A percentile compares a stretch with the other conserved stretches of the same genome.
These are phyloP conservation scores for Leishmania major DNA, from an alignment of 208 protist genomes.

Conservation along the genomic window DNA sequence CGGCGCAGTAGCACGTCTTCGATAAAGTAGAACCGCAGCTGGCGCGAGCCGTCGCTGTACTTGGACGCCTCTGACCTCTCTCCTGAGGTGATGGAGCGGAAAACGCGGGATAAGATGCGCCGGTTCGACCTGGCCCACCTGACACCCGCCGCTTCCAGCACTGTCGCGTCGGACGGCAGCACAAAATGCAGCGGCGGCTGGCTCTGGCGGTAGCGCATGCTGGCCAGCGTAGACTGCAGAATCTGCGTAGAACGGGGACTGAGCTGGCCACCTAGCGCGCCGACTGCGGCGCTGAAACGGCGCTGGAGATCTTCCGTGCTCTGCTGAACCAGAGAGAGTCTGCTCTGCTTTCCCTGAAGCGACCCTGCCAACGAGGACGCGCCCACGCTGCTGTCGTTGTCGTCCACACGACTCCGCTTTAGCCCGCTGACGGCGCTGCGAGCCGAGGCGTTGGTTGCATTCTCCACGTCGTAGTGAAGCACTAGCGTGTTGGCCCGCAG, in stretches of 20 bases:
- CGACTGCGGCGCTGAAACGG: slow-evolving; percentile 17
- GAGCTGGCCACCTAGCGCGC: not conserved
- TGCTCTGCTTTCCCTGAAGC: slow-evolving; percentile 7
- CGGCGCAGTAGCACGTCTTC: slow-evolving; percentile 55
- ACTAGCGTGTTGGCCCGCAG: slow-evolving; percentile 37
- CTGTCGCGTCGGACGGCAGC: slow-evolving; percentile 3
- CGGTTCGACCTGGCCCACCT: slow-evolving; percentile 62
- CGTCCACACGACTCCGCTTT: slow-evolving; percentile 21
- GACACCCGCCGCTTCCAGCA: slow-evolving; percentile 28
- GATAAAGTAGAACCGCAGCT: slow-evolving; percentile 76
- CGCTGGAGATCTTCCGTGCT: slow-evolving; percentile 37
- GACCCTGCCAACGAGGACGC: slow-evolving; percentile 21
- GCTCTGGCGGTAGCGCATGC: slow-evolving; percentile 35
- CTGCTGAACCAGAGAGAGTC: slow-evolving; percentile 11
- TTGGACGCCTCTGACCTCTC: slow-evolving; percentile 31
- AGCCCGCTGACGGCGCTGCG: not conserved
- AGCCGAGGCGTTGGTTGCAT: not conserved
- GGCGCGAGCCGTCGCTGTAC: slow-evolving; percentile 61
- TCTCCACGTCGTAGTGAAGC: slow-evolving; percentile 42
- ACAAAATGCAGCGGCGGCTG: slow-evolving; percentile 70
- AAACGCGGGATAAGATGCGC: slow-evolving; percentile 75
- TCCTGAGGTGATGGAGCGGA: slow-evolving; percentile 32
- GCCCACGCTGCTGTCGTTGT: slow-evolving; percentile 1
- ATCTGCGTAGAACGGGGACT: slow-evolving; percentile 23
- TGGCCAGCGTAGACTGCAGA: slow-evolving; percentile 39